Conservation (phyloP, 2,329 filamentous ascomycete species). For the Xylaria sp. region DNA sequence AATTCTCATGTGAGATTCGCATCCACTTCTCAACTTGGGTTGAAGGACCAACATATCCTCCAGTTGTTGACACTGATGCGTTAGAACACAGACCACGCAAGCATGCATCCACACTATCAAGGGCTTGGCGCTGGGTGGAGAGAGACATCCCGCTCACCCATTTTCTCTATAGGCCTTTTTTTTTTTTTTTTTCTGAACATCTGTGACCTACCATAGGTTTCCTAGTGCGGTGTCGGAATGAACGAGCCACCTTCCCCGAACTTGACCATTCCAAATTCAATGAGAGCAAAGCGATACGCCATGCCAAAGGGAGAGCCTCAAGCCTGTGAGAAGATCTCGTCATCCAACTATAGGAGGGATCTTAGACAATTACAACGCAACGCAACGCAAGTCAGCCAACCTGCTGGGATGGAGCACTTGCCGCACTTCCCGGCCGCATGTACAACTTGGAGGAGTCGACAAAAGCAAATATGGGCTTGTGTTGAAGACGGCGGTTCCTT, state of each 20-base stretch:
- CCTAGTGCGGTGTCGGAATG: constrained; percentile 31
- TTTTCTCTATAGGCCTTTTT: constrained; percentile 20
- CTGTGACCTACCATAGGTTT: constrained; percentile 19
- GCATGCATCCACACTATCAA: constrained; percentile 36
- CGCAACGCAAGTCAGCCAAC: constrained; percentile 33
- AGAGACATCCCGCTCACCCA: constrained; percentile 23
- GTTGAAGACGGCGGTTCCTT: constrained; percentile 13
- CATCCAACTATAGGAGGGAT: constrained; percentile 27
- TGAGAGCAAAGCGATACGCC: constrained; percentile 21
- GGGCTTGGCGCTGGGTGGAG: constrained; percentile 40
- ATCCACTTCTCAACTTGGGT: constrained; percentile 26
- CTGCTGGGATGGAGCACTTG: constrained; percentile 25
- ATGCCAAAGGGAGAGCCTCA: constrained; percentile 23
- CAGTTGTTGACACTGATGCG: constrained; percentile 28
- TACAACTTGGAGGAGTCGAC: constrained; percentile 24
- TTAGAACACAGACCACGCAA: constrained; percentile 34
- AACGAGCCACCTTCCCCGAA: constrained; percentile 12
- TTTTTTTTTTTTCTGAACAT: constrained; percentile 15
- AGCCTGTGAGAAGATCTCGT: constrained; percentile 16
- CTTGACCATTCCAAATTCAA: constrained; percentile 23
- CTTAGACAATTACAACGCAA: constrained; percentile 29
- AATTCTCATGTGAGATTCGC: constrained; percentile 32
- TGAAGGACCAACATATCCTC: constrained; percentile 24
- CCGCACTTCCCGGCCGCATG: constrained; percentile 26
- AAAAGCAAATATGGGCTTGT: constrained; percentile 32